Base-by-base conservation (phyloP, 176 grass and related monocot genomes). In the Phyllostachys edulis region DNA sequence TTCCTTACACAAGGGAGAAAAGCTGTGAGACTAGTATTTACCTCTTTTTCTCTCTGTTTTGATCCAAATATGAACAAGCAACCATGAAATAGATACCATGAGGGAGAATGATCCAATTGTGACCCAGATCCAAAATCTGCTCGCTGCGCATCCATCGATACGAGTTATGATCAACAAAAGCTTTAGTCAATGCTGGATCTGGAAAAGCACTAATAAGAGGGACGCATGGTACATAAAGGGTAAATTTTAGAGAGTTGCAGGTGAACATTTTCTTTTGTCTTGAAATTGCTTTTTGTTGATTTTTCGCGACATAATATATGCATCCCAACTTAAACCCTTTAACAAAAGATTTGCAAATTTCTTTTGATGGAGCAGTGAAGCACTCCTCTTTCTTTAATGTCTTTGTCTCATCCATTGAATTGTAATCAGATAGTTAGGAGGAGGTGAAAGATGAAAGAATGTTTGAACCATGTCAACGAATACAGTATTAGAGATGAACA, bases 31-130 rank as follows among this genome's bases (percentile, higher is more conserved):
- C 27, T 67, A 52, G 3, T 76, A 54, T 16, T 49, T 76, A 89
- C 82, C 82, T 89, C 87, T 85, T 85, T 80, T 80, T 62, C 54
- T 67, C 78, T 89, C 77, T 62, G 70, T 85, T 69, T 70, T 85
- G 34, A 89, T 85, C 87, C 87, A 89, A 45, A 89, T 89, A 85
- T 85, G 87, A 69, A 89, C 63, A 76, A 89, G 70, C 82, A 89
- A 69, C 18, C 76, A 89, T 63, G 82, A 76, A 38, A 55, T 75
- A 23, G 75, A 84, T 39, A 76, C 16, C 6, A 76, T 24, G 23
- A 84, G 69, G 3, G 80, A 70, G 26, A 86, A 79, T 23, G 84
- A 86, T 40, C 84, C 84, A 29, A 86, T 61, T 6, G 8, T 51
- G 38, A 79, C 15, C 84, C 84, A 86, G 41, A 86, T 86, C 84